Conservation (phyloP, 2,329 filamentous ascomycete species). For the Colletotrichum ledebouriae region DNA sequence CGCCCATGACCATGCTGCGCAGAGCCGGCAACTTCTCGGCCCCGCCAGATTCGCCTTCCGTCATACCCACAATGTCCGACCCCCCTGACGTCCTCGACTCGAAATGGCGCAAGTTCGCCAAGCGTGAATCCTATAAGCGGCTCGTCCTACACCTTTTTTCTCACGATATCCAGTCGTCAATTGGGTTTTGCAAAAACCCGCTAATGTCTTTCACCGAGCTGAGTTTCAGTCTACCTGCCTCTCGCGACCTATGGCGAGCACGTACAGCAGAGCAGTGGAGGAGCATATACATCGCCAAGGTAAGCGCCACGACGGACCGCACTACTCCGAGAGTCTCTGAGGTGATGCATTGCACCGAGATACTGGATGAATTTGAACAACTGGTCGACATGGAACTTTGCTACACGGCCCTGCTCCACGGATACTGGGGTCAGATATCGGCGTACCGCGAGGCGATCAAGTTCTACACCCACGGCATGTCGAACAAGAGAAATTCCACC, state of each 20-base stretch:
- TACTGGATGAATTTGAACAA: slow-evolving; percentile 38
- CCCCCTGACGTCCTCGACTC: slow-evolving; percentile 40
- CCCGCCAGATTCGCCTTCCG: slow-evolving; percentile 25
- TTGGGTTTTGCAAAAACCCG: slow-evolving; percentile 48
- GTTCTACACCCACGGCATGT: slow-evolving; percentile 45
- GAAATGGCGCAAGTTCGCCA: slow-evolving; percentile 46
- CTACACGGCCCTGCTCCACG: slow-evolving; percentile 47
- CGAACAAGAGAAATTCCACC: slow-evolving; percentile 35
- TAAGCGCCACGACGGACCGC: slow-evolving; percentile 22
- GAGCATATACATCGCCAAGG: slow-evolving; percentile 35
- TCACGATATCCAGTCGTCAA: slow-evolving; percentile 50
- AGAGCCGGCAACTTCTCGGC: slow-evolving; percentile 50
- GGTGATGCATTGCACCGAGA: slow-evolving; percentile 41
- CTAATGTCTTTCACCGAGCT: slow-evolving; percentile 51
- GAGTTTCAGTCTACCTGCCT: slow-evolving; percentile 45
- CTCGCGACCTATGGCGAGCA: slow-evolving; percentile 47
- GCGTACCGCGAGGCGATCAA: slow-evolving; percentile 50
- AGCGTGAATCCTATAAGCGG: slow-evolving; percentile 50
- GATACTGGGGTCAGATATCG: slow-evolving; percentile 51
- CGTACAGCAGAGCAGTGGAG: slow-evolving; percentile 47
- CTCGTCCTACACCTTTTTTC: slow-evolving; percentile 48
- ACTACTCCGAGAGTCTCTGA: slow-evolving; percentile 33
- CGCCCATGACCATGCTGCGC: slow-evolving; percentile 53
- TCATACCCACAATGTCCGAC: slow-evolving; percentile 28
- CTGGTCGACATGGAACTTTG: slow-evolving; percentile 50